Evolutionary conservation across 768 basidiomycete genomes (phyloP).

Genomic region (Favolaschia claudopus): DNA sequence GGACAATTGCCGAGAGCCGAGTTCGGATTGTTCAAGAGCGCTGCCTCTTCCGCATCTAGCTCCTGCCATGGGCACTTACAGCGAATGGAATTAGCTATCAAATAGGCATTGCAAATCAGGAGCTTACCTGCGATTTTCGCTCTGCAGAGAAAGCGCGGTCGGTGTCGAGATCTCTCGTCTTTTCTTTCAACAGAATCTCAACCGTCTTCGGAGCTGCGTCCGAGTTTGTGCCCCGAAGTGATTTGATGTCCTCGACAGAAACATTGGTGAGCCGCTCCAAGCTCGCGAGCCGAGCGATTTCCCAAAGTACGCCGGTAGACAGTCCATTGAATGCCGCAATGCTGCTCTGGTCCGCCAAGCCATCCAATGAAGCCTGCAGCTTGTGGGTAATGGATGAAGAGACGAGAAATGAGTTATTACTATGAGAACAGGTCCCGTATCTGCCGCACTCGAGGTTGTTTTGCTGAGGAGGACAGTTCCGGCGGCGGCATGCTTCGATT

Average conservation of each 20-base stretch:
- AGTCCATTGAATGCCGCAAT: conserved; percentile 18
- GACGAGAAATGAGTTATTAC: background rate
- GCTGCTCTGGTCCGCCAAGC: background rate
- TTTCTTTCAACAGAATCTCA: conserved; percentile 16
- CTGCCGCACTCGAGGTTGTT: background rate
- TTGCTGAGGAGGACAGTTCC: background rate
- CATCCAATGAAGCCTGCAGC: too few species aligned
- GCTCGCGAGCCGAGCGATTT: conserved; percentile 55
- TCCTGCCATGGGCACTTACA: conserved; percentile 68
- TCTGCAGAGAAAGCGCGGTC: conserved; percentile 12
- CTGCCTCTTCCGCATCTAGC: conserved; percentile 61
- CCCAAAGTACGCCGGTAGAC: conserved; percentile 58
- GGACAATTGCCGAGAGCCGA: conserved; percentile 53
- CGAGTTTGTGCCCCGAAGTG: conserved; percentile 41
- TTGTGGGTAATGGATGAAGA: background rate
- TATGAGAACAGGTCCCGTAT: conserved; percentile 1
- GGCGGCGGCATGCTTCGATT: background rate
- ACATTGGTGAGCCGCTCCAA: conserved; percentile 38
- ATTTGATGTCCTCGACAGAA: conserved; percentile 35
- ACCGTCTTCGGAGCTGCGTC: conserved; percentile 38
- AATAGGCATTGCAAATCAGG: background rate
- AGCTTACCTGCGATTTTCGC: conserved; percentile 29
- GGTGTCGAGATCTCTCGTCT: background rate
- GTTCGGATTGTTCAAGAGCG: conserved; percentile 39
- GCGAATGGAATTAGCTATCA: background rate